Evolutionary conservation across 2,329 filamentous ascomycete genomes (phyloP).

Genomic region (Blastomyces parvus): DNA sequence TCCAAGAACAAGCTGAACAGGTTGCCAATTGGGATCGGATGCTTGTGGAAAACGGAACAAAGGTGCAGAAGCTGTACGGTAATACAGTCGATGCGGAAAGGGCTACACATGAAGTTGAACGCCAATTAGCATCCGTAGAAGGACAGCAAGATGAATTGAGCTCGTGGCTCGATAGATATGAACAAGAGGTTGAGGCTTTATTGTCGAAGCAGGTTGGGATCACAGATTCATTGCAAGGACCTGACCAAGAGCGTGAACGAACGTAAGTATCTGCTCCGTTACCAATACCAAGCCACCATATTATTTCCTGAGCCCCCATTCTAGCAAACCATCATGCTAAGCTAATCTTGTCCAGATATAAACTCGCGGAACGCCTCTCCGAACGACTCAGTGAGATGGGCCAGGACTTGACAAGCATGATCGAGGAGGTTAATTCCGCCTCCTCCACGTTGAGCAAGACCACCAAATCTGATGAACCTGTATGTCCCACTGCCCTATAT

Average conservation of each 20-base stretch:
- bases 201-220: constrained; percentile 69
- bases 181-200: constrained; percentile 82
- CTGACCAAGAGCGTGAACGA: constrained; percentile 89
- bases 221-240: constrained; percentile 67
- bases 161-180: constrained; percentile 80
- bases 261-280: constrained; percentile 48
- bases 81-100: constrained; percentile 90
- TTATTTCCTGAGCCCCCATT: not conserved
- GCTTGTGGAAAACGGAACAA: constrained; percentile 86
- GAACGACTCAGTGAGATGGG: constrained; percentile 89
- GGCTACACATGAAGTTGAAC: constrained; percentile 86
- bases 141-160: constrained; percentile 86
- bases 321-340: constrained; percentile 7
- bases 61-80: constrained; percentile 86
- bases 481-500: constrained; percentile 41
- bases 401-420: constrained; percentile 87
- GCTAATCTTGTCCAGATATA: constrained; percentile 47
- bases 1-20: constrained; percentile 78
- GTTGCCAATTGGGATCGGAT: constrained; percentile 87
- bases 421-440: constrained; percentile 93
- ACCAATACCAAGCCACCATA: not conserved
- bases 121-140: constrained; percentile 80
- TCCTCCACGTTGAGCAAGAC: constrained; percentile 84
- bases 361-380: constrained; percentile 85
- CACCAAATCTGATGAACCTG: constrained; percentile 76